Percentiles rank a stretch among this genome's conserved stretches.
Conservation (phyloP, 2,329 filamentous ascomycete species). For the Periconia sp. region DNA sequence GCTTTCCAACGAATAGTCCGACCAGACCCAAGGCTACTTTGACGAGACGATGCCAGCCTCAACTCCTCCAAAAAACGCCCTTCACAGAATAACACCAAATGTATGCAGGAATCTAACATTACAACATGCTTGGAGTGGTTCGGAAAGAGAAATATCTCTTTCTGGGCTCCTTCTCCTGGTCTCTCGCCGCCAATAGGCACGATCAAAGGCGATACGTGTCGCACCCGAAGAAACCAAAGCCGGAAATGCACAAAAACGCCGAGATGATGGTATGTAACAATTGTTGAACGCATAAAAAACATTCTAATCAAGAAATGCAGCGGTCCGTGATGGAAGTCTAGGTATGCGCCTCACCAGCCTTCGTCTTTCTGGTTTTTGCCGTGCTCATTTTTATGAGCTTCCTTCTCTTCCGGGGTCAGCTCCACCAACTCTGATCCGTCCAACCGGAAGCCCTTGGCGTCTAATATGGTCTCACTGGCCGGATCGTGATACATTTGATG, state of each 20-base stretch:
- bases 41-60: too few species aligned
- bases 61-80: not conserved
- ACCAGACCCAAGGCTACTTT: too few species aligned
- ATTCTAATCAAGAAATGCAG: not conserved
- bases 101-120: not conserved
- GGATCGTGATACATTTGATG: constrained; percentile 36
- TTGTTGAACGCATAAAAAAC: not conserved
- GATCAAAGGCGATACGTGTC: not conserved
- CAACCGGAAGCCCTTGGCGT: constrained; percentile 38
- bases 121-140: not conserved
- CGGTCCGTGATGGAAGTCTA: not conserved
- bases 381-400: constrained; percentile 17
- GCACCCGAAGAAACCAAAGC: not conserved
- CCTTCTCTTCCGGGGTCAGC: constrained; percentile 34
- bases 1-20: too few species aligned
- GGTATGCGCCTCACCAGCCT: constrained; percentile 23
- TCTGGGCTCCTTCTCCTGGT: too few species aligned
- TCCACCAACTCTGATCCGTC: constrained; percentile 37
- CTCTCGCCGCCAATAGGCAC: not conserved
- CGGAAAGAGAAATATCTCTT: not conserved
- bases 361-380: constrained; percentile 40
- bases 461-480: constrained; percentile 32
- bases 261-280: not conserved
- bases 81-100: not conserved
- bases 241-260: not conserved